Evolutionary conservation across 768 basidiomycete species (phyloP).

Genomic region (Serpula lacrymans): DNA sequence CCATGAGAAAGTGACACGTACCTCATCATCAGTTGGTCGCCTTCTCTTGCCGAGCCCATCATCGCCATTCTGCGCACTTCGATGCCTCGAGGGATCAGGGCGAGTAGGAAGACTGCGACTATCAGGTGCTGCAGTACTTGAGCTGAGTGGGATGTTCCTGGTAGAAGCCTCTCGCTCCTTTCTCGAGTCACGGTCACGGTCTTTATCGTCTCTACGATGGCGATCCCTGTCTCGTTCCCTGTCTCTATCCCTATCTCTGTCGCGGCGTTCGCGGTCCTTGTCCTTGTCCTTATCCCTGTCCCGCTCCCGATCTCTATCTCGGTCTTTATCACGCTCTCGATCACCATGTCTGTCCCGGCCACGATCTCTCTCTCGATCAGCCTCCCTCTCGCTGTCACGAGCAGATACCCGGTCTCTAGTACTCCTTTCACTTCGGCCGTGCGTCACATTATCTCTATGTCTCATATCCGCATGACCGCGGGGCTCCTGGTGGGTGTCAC

Average conservation of each 20-base stretch:
- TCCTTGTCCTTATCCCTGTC: constrained; percentile 40
- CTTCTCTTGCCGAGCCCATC: constrained; percentile 74
- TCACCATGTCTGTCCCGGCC: constrained; percentile 45
- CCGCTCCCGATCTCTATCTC: constrained; percentile 37
- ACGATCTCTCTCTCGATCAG: constrained; percentile 44
- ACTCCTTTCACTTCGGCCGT: constrained; percentile 47
- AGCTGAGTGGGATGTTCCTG: constrained; percentile 31
- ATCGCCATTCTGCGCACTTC: constrained; percentile 46
- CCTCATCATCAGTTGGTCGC: constrained; percentile 69
- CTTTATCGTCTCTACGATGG: constrained; percentile 58
- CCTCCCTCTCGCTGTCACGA: constrained; percentile 38
- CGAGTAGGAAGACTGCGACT: constrained; percentile 56
- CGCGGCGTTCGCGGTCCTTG: constrained; percentile 34
- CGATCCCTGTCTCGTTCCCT: constrained; percentile 39
- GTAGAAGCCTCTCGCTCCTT: constrained; percentile 54
- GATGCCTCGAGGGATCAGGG: constrained; percentile 57
- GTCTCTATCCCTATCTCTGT: constrained; percentile 51
- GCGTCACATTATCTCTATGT: constrained; percentile 52
- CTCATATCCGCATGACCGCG: constrained; percentile 37
- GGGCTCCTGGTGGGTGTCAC: constrained; percentile 44
- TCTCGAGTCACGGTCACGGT: constrained; percentile 58
- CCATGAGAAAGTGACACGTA: constrained; percentile 31
- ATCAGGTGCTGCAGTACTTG: constrained; percentile 36
- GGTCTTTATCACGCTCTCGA: constrained; percentile 44
- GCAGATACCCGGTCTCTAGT: constrained; percentile 37